Conservation (phyloP, 768 basidiomycete genomes). For the Crepidotus variabilis region DNA sequence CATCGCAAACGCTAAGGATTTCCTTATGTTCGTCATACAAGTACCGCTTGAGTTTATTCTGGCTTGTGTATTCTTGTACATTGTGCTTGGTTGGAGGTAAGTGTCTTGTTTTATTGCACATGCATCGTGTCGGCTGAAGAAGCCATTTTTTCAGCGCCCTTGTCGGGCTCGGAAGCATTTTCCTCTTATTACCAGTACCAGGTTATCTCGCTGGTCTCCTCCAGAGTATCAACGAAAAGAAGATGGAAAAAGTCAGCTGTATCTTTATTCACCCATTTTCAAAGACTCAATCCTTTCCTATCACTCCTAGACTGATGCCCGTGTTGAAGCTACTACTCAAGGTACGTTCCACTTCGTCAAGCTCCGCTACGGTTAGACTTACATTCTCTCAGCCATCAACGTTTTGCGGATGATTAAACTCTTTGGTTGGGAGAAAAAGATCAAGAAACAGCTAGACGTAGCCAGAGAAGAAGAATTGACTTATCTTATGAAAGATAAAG, state of each 20-base stretch:
- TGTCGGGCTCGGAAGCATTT: constrained; percentile 46
- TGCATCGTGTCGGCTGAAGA: background rate
- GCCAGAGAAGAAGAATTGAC: constrained; percentile 61
- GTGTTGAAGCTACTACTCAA: constrained; percentile 63
- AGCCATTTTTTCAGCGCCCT: constrained; percentile 11
- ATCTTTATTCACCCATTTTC: too few species aligned
- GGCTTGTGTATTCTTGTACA: constrained; percentile 40
- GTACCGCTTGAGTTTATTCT: constrained; percentile 36
- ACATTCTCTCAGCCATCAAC: constrained; percentile 34
- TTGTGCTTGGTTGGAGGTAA: constrained; percentile 44
- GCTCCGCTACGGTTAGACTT: too few species aligned
- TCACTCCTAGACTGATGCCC: constrained; percentile 15
- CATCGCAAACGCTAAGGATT: constrained; percentile 32
- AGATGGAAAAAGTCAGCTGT: constrained; percentile 34
- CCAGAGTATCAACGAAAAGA: constrained; percentile 40
- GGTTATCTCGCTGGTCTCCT: constrained; percentile 45
- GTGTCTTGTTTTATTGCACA: background rate
- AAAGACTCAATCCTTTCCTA: too few species aligned
- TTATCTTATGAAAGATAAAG: constrained; percentile 49
- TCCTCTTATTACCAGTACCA: constrained; percentile 55
- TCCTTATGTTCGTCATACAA: constrained; percentile 26
- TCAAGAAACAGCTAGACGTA: constrained; percentile 46
- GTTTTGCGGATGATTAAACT: constrained; percentile 68
- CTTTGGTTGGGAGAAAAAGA: constrained; percentile 64
- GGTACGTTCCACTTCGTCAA: constrained; percentile 31